Evolutionary conservation across 306 rosid species (phyloP).

Genomic region (Vigna mungo): DNA sequence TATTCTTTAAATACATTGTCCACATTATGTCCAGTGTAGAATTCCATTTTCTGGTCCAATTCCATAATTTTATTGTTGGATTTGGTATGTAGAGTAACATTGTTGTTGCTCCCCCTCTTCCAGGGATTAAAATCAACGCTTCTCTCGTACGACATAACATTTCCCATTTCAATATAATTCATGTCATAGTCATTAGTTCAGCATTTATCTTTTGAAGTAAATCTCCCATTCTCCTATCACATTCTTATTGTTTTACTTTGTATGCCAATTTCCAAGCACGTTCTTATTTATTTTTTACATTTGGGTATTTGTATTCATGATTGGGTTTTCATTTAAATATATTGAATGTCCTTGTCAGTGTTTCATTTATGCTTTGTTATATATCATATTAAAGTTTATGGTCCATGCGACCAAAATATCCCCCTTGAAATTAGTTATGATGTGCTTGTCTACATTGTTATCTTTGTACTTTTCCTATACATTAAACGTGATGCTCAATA

Average conservation of each 20-base stretch:
- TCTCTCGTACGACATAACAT: constrained; percentile 3
- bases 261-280: neutral
- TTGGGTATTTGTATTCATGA: constrained; percentile 14
- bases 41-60: constrained; percentile 16
- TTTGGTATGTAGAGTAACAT: constrained; percentile 17
- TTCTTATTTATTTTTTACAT: neutral
- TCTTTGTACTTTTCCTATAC: constrained; percentile 32
- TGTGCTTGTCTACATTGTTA: constrained; percentile 23
- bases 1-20: constrained; percentile 8
- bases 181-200: neutral
- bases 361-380: constrained; percentile 27
- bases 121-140: constrained; percentile 5
- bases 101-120: neutral
- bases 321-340: neutral
- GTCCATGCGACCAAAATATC: neutral
- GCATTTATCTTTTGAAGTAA: constrained; percentile 6
- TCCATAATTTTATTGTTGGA: neutral
- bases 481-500: constrained; percentile 36
- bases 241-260: neutral
- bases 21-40: constrained; percentile 28
- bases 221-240: neutral
- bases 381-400: constrained; percentile 22
- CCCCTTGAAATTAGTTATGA: constrained; percentile 18
- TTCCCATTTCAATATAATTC: constrained; percentile 36
- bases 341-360: neutral